Conservation (phyloP, 345 rosid species). For the Conringia planisiliqua region DNA sequence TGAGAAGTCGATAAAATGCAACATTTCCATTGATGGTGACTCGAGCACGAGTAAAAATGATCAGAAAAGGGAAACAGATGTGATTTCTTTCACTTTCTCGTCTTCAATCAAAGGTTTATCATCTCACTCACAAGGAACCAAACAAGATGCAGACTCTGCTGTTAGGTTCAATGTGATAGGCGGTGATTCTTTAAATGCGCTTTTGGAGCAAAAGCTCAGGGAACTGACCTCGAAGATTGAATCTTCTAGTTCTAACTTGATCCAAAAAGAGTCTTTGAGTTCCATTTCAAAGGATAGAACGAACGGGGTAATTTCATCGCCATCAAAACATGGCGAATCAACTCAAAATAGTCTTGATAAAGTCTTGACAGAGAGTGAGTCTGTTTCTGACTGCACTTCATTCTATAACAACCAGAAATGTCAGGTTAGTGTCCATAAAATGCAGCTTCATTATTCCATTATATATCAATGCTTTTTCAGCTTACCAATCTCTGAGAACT, state of each 20-base stretch:
- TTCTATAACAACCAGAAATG: slow-evolving; percentile 36
- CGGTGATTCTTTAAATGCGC: slow-evolving; percentile 74
- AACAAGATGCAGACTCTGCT: slow-evolving; percentile 43
- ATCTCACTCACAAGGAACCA: slow-evolving; percentile 31
- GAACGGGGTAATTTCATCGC: slow-evolving; percentile 18
- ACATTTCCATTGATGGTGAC: slow-evolving; percentile 37
- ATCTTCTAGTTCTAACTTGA: slow-evolving; percentile 47
- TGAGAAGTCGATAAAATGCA: slow-evolving; percentile 48
- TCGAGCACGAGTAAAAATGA: slow-evolving; percentile 33
- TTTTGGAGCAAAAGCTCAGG: slow-evolving; percentile 80
- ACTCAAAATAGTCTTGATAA: slow-evolving; percentile 36
- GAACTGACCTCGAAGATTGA: slow-evolving; percentile 61
- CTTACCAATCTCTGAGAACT: slow-evolving; percentile 3
- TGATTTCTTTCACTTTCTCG: slow-evolving; percentile 86
- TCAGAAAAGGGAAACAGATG: slow-evolving; percentile 55
- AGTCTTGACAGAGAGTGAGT: slow-evolving; percentile 29
- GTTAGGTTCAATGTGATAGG: slow-evolving; percentile 60
- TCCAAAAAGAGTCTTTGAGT: slow-evolving; percentile 42
- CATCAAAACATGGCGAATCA: slow-evolving; percentile 16
- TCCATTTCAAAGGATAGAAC: slow-evolving; percentile 38
- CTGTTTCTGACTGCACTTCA: slow-evolving; percentile 44
- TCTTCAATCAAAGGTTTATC: slow-evolving; percentile 59
- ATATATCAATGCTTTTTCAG: not conserved
- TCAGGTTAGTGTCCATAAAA: slow-evolving; percentile 51
- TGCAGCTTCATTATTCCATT: not conserved